Evolutionary conservation across 495 filamentous ascomycete species (phyloP), one percentile per base, ranked within the genome.

Genomic region (Penicillium argentinense): DNA sequence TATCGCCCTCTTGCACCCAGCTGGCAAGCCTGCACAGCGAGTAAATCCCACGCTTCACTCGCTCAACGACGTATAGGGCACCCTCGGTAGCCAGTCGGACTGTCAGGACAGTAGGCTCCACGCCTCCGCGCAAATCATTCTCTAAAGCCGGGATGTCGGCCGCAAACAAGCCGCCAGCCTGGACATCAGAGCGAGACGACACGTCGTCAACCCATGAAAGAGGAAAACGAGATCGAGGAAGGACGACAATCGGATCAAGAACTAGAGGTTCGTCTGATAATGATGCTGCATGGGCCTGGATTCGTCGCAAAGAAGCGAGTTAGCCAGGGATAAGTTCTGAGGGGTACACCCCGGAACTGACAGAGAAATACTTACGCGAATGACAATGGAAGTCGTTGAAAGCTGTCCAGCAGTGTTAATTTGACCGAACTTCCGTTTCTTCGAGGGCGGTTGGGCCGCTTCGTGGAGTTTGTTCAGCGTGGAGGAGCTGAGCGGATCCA

Each of bases 51-150:
- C 64, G 57, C 38, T 75, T 75, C 21, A 87, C 84, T n/a, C 79
- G 68, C 66, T 96, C 91, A 24, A 95, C 62, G 11, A 82, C 85
- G 62, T 85, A 91, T 4, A 87, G 51, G 6, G 72, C 74, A 17
- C 74, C 77, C 57, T 79, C 79, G 7, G 66, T 68, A 27, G 83
- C 75, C 17, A 82, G 71, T 38, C 82, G 73, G 22, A 84, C 87
- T 30, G 89, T 76, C 8, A 96, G 77, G 1, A 95, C 74, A 26
- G 47, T 58, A 1, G 64, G 59, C 32, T 70, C 66, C 2, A 32
- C 29, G 18, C 46, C 34, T 18, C 44, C 22, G 12, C 46, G 51
- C 18, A 75, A 63, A 41, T 83, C 79, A 34, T 76, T 68, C 44
- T 87, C 83, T 17, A 88, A 62, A 19, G 80, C 74, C 33, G 80